Conservation (phyloP, 495 filamentous ascomycete genomes). For the Aspergillus olivimuriae region DNA sequence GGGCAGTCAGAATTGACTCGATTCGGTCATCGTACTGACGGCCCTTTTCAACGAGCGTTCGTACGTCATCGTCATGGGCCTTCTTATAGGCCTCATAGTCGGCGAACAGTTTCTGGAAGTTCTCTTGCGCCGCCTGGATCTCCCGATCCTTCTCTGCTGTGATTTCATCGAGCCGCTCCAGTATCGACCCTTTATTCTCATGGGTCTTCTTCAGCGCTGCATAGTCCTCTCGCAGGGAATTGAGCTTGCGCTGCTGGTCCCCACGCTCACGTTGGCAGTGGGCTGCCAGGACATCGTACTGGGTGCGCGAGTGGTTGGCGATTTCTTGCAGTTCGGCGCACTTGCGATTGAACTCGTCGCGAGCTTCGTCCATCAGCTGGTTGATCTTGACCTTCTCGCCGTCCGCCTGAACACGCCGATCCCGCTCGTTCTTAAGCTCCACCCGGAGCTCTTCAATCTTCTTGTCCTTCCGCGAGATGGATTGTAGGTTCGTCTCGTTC, state of each 20-base stretch:
- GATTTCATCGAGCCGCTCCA: slow-evolving; percentile 56
- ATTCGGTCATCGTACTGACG: slow-evolving; percentile 47
- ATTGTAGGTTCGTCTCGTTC: slow-evolving; percentile 66
- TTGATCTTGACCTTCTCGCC: slow-evolving; percentile 53
- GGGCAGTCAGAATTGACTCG: slow-evolving; percentile 49
- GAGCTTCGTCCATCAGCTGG: slow-evolving; percentile 51
- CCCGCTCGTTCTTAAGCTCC: slow-evolving; percentile 60
- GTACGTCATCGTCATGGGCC: slow-evolving; percentile 54
- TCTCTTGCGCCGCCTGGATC: slow-evolving; percentile 48
- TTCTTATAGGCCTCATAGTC: slow-evolving; percentile 58
- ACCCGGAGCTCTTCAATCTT: slow-evolving; percentile 69
- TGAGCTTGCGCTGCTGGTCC: slow-evolving; percentile 36
- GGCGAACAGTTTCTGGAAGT: slow-evolving; percentile 52
- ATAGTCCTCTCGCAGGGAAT: slow-evolving; percentile 24
- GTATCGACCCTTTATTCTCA: slow-evolving; percentile 44
- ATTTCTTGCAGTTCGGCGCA: slow-evolving; percentile 57
- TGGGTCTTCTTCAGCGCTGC: slow-evolving; percentile 32
- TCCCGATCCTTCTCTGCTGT: slow-evolving; percentile 66
- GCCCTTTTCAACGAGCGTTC: slow-evolving; percentile 49
- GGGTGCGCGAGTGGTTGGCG: slow-evolving; percentile 44
- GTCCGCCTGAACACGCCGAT: slow-evolving; percentile 58
- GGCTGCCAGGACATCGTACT: slow-evolving; percentile 66
- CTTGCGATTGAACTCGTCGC: slow-evolving; percentile 49
- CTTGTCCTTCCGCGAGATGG: slow-evolving; percentile 69
- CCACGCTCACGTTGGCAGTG: slow-evolving; percentile 51